Conservation (phyloP, 805 yeast genomes). For the Zygotorulaspora danielsina region DNA sequence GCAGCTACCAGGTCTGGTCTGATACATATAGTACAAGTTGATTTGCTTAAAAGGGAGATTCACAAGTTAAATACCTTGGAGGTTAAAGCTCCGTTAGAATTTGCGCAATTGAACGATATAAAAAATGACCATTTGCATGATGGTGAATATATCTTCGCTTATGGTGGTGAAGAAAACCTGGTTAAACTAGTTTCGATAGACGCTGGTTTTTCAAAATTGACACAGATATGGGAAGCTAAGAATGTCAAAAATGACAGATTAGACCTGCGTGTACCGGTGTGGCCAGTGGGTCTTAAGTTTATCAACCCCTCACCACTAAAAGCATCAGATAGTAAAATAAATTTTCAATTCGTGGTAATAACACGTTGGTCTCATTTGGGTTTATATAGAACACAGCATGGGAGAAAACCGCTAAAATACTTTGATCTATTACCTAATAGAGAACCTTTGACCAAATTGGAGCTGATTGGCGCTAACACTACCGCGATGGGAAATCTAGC, state of each 20-base stretch:
- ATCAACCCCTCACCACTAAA: slow-evolving; percentile 31
- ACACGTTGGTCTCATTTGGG: slow-evolving; percentile 60
- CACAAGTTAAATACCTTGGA: slow-evolving; percentile 19
- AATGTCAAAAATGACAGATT: slow-evolving; percentile 78
- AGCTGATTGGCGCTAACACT: slow-evolving; percentile 12
- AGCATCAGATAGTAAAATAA: slow-evolving; percentile 29
- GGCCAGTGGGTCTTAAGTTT: slow-evolving; percentile 57
- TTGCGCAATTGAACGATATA: slow-evolving; percentile 41
- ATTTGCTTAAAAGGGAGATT: slow-evolving; percentile 16
- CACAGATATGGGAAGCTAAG: slow-evolving; percentile 60
- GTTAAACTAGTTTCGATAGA: slow-evolving; percentile 29
- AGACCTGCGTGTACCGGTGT: slow-evolving; percentile 77
- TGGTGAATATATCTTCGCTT: slow-evolving; percentile 48
- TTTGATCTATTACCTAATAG: slow-evolving; percentile 32
- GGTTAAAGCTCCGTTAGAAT: slow-evolving; percentile 46
- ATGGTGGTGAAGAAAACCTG: slow-evolving; percentile 79
- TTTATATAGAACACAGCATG: slow-evolving; percentile 61
- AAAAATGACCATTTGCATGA: slow-evolving; percentile 41
- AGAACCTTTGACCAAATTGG: slow-evolving; percentile 27
- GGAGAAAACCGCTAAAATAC: slow-evolving; percentile 56
- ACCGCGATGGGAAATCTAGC: slow-evolving; percentile 25
- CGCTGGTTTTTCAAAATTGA: slow-evolving; percentile 27
- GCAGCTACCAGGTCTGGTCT: slow-evolving; percentile 38
- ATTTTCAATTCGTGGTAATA: slow-evolving; percentile 51
- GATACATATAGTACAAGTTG: slow-evolving; percentile 30